Percentiles rank a stretch among this genome's conserved stretches.
These are phyloP conservation scores for Monosporascus sp. DNA, from an alignment of 2,329 filamentous ascomycete species.

Conservation along the genomic window DNA sequence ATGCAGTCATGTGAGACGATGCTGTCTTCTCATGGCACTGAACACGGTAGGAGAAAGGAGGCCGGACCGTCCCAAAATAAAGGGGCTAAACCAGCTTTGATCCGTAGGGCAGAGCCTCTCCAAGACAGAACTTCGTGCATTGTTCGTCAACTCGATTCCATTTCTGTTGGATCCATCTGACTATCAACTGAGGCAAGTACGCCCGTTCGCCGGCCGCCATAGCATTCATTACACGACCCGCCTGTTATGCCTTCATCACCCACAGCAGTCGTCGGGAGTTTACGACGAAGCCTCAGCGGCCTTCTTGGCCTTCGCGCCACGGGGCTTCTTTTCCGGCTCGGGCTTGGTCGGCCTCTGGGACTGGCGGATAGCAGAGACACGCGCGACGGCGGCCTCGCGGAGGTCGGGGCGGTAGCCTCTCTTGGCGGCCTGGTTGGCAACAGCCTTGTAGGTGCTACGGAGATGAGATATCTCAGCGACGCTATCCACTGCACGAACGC, in stretches of 20 bases:
- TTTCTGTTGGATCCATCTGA: background rate
- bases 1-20: background rate
- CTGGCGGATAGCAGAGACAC: slow-evolving; percentile 77
- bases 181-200: background rate
- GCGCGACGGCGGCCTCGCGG: slow-evolving; percentile 72
- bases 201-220: background rate
- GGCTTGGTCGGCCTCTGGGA: slow-evolving; percentile 77
- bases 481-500: background rate
- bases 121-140: background rate
- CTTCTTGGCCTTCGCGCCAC: slow-evolving; percentile 75
- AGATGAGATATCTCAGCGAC: slow-evolving; percentile 4
- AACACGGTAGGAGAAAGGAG: background rate
- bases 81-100: too few species aligned
- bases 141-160: background rate
- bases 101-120: background rate
- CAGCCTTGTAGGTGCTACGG: slow-evolving; percentile 75
- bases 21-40: background rate
- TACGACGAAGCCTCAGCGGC: slow-evolving; percentile 47
- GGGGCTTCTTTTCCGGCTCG: slow-evolving; percentile 64
- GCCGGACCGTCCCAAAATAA: too few species aligned
- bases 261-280: slow-evolving; percentile 4
- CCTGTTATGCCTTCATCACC: slow-evolving; percentile 11
- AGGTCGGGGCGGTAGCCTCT: slow-evolving; percentile 78
- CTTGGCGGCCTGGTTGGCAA: slow-evolving; percentile 80
- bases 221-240: slow-evolving; percentile 10